Conservation (phyloP, 495 filamentous ascomycete genomes). For the Neurospora cerealis region DNA sequence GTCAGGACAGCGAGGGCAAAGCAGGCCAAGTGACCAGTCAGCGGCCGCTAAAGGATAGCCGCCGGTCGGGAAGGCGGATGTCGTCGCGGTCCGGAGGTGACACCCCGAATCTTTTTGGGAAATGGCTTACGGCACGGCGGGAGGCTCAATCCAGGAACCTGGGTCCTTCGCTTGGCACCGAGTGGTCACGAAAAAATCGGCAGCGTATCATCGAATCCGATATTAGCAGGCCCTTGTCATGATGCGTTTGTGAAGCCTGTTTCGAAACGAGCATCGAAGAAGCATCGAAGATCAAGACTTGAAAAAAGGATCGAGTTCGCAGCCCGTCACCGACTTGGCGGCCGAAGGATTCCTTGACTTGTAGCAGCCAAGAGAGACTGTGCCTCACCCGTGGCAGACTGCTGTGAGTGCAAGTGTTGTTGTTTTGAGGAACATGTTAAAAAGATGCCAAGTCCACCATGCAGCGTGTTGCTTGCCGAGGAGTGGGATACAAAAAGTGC, state of each 20-base stretch:
- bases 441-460: background rate
- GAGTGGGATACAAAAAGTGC: background rate
- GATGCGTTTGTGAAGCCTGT: background rate
- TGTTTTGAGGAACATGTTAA: background rate
- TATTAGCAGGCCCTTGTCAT: background rate
- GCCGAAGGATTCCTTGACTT: background rate
- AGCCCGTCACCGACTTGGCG: background rate
- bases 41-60: background rate
- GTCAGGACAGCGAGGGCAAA: background rate
- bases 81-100: constrained; percentile 10
- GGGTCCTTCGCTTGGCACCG: background rate
- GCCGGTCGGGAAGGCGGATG: background rate
- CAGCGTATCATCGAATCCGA: background rate
- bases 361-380: background rate
- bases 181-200: background rate
- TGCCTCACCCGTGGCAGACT: background rate
- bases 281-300: background rate
- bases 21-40: background rate
- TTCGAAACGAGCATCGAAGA: background rate
- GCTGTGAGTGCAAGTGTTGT: background rate
- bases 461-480: background rate
- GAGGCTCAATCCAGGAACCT: constrained; percentile 20
- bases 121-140: constrained; percentile 20
- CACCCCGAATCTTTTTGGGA: constrained; percentile 18
- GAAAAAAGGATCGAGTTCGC: background rate